phyloP scores from a whole-genome alignment of 352 stramenopile species.

The Pythium periplocum region DNA sequence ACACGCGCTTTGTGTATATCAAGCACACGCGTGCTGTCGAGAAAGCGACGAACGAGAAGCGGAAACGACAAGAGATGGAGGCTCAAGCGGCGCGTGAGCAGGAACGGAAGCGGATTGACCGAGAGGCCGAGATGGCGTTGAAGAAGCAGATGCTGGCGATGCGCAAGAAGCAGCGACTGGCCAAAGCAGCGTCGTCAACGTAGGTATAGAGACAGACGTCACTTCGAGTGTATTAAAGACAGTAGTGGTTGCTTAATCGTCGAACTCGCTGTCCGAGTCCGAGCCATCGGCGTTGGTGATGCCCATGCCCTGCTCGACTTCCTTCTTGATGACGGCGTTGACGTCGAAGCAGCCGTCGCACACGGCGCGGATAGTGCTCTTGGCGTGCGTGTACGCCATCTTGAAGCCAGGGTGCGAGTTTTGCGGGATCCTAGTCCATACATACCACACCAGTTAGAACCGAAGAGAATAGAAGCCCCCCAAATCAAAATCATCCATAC shows the following conservation, averaged over 20 bases:
- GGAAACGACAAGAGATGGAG: slow-evolving; percentile 62
- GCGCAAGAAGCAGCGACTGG: slow-evolving; percentile 58
- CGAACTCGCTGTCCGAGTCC: slow-evolving; percentile 85
- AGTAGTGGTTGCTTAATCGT: slow-evolving; percentile 31
- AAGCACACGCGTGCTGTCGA: slow-evolving; percentile 76
- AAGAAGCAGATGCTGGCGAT: slow-evolving; percentile 81
- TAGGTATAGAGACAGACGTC: background rate
- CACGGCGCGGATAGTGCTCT: slow-evolving; percentile 69
- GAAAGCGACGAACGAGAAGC: slow-evolving; percentile 63
- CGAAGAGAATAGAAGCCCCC: no score
- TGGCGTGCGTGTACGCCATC: slow-evolving; percentile 87
- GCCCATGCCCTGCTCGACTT: slow-evolving; percentile 62
- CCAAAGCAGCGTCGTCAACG: slow-evolving; percentile 24
- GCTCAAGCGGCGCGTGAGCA: slow-evolving; percentile 48
- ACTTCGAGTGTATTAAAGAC: no score
- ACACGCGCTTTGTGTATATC: slow-evolving; percentile 80
- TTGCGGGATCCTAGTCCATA: slow-evolving; percentile 47
- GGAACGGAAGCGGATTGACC: slow-evolving; percentile 61
- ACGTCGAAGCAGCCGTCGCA: slow-evolving; percentile 80
- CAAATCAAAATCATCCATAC: slow-evolving; percentile 15
- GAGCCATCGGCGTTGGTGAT: slow-evolving; percentile 51
- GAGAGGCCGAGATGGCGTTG: slow-evolving; percentile 57
- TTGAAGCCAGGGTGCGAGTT: slow-evolving; percentile 81
- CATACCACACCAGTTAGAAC: no score
- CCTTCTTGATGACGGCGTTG: slow-evolving; percentile 69